Conservation (phyloP, 768 basidiomycete species). For the Atractiella rhizophila region DNA sequence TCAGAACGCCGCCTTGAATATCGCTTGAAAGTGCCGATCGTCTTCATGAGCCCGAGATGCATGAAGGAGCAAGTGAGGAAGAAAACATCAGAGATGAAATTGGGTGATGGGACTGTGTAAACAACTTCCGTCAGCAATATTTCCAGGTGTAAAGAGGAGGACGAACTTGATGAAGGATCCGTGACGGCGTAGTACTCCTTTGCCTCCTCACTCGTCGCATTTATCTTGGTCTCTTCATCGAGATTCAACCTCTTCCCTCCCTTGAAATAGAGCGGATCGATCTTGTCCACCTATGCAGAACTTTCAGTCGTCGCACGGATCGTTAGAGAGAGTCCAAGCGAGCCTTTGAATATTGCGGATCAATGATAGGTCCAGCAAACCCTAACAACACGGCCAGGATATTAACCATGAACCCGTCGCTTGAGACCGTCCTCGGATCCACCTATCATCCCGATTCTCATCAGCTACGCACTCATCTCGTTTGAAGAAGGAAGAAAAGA, state of each 20-base stretch:
- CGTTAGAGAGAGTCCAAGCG: background rate
- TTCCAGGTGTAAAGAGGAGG: background rate
- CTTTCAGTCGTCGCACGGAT: background rate
- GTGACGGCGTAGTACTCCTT: conserved; percentile 32
- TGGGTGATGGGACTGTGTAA: conserved; percentile 37
- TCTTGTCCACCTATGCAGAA: conserved; percentile 51
- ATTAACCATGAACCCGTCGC: conserved; percentile 82
- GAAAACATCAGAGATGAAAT: conserved; percentile 89
- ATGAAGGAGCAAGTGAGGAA: conserved; percentile 64
- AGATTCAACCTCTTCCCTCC: conserved; percentile 42
- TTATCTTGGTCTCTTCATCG: conserved; percentile 75
- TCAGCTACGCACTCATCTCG: background rate
- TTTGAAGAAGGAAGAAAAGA: background rate
- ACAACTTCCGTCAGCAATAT: background rate
- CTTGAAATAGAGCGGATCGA: conserved; percentile 58
- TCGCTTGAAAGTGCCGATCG: conserved; percentile 42
- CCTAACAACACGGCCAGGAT: conserved; percentile 53
- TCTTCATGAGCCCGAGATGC: conserved; percentile 65
- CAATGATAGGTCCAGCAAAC: conserved; percentile 86
- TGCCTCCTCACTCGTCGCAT: conserved; percentile 70
- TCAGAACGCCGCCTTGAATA: conserved; percentile 27
- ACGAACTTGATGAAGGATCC: background rate
- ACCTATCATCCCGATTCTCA: conserved; percentile 32
- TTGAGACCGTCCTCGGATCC: conserved; percentile 57
- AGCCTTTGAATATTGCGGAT: conserved; percentile 68